A percentile compares a stretch with the other conserved stretches of the same genome.
Evolutionary conservation across 352 stramenopile genomes (phyloP).

Genomic region (Pythium brassicae): DNA sequence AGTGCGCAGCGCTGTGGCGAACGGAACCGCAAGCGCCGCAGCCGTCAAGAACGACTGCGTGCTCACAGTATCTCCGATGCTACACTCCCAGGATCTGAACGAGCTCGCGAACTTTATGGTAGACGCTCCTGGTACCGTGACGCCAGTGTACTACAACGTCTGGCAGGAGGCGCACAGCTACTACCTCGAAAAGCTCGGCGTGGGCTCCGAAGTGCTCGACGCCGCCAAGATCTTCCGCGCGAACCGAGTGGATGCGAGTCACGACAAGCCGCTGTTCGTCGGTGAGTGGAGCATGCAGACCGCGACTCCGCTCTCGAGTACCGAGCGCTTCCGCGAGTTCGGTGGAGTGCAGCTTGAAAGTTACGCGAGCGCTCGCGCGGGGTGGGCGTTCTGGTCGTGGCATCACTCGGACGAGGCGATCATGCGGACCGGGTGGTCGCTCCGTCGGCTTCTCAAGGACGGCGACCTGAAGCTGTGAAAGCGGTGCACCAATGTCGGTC

Average conservation of each 20-base stretch:
- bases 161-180: conserved; percentile 61
- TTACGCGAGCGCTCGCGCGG: conserved; percentile 17
- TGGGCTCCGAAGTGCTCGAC: conserved; percentile 19
- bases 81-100: conserved; percentile 27
- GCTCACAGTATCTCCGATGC: conserved; percentile 30
- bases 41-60: conserved; percentile 35
- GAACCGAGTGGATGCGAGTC: conserved; percentile 11
- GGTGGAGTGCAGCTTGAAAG: conserved; percentile 25
- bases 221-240: conserved; percentile 22
- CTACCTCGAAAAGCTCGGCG: conserved; percentile 43
- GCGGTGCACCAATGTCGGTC: no score
- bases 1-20: conserved; percentile 22
- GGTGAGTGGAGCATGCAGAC: conserved; percentile 49
- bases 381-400: conserved; percentile 54
- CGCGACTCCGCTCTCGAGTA: conserved; percentile 21
- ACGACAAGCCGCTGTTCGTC: conserved; percentile 36
- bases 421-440: conserved; percentile 35
- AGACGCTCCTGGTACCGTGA: conserved; percentile 1
- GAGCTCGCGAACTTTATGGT: conserved; percentile 27
- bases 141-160: conserved; percentile 36
- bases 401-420: conserved; percentile 30
- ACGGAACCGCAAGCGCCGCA: not conserved
- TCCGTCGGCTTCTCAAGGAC: conserved; percentile 24
- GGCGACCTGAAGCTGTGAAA: conserved; percentile 16
- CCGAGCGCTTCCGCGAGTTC: conserved; percentile 25